Evolutionary conservation across 371 early-diverging fungal genomes (phyloP).

Genomic region (Globomyces sp.): DNA sequence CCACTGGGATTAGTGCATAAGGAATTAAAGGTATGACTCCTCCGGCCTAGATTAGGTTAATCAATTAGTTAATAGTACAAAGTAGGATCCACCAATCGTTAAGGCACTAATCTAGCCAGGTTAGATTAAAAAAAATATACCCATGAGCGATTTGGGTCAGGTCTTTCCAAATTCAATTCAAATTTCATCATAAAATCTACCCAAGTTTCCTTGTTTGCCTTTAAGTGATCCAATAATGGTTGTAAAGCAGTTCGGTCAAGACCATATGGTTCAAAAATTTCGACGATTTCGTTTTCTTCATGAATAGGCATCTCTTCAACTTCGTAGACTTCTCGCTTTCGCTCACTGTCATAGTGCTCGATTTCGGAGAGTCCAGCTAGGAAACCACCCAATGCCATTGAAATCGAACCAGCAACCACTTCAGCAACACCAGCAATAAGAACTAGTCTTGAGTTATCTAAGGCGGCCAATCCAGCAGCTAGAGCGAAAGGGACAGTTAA

Average conservation of each 20-base stretch:
- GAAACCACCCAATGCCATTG: slow-evolving; percentile 65
- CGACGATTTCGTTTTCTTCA: slow-evolving; percentile 63
- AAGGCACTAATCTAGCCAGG: slow-evolving; percentile 53
- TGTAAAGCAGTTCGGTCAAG: slow-evolving; percentile 51
- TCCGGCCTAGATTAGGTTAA: slow-evolving; percentile 29
- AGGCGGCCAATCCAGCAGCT: slow-evolving; percentile 66
- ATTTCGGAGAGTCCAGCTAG: slow-evolving; percentile 65
- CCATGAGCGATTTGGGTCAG: slow-evolving; percentile 60
- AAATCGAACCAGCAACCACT: slow-evolving; percentile 66
- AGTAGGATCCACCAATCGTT: slow-evolving; percentile 67
- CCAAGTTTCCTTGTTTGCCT: slow-evolving; percentile 56
- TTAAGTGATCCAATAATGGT: slow-evolving; percentile 62
- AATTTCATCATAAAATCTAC: slow-evolving; percentile 77
- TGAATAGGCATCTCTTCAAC: slow-evolving; percentile 57
- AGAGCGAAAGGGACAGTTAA: slow-evolving; percentile 76
- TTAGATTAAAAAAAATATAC: slow-evolving; percentile 6
- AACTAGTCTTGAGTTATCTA: slow-evolving; percentile 59
- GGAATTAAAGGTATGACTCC: slow-evolving; percentile 71
- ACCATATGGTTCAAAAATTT: slow-evolving; percentile 59
- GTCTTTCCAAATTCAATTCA: slow-evolving; percentile 65
- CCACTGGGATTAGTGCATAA: slow-evolving; percentile 55
- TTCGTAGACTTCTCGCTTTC: slow-evolving; percentile 56
- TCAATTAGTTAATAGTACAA: slow-evolving; percentile 28
- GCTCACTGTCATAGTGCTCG: slow-evolving; percentile 68
- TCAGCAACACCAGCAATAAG: slow-evolving; percentile 65